Percentiles rank a stretch among this genome's conserved stretches.
Conservation (phyloP, 1,284 basidiomycete genomes). For the Apiotrichum akiyoshidainum region DNA sequence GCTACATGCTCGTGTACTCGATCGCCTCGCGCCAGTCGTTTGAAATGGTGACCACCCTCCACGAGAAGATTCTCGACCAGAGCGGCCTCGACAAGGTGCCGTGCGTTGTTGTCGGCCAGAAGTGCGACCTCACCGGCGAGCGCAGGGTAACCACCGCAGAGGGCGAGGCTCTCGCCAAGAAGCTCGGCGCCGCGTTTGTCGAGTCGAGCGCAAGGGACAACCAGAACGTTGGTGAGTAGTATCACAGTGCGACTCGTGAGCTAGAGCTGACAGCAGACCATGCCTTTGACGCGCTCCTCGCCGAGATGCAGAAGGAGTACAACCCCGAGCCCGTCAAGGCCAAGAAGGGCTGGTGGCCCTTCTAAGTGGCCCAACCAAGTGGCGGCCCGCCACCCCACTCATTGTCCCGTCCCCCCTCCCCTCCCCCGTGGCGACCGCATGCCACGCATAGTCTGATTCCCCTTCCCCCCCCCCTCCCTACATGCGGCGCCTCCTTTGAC, state of each 20-base stretch:
- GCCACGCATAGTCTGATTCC: not conserved
- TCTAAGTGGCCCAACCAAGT: conserved; percentile 1
- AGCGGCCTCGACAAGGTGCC: conserved; percentile 85
- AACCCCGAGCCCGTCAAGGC: conserved; percentile 49
- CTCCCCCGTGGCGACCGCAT: not conserved
- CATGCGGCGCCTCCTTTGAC: not conserved
- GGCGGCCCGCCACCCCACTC: too few species aligned
- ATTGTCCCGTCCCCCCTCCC: not conserved
- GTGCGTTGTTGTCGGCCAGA: conserved; percentile 94
- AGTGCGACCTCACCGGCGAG: conserved; percentile 70
- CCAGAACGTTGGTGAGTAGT: conserved; percentile 75
- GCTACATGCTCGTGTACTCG: conserved; percentile 89
- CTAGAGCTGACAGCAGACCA: conserved; percentile 56
- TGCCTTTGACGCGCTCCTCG: conserved; percentile 83
- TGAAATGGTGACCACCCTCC: conserved; percentile 91
- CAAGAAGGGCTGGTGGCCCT: conserved; percentile 44
- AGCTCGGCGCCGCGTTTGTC: conserved; percentile 71
- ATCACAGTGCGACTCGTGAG: not conserved
- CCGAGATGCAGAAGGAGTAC: conserved; percentile 62
- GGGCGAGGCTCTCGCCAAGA: conserved; percentile 70
- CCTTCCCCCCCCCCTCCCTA: not conserved
- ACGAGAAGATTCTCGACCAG: conserved; percentile 97
- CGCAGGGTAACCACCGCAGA: conserved; percentile 69
- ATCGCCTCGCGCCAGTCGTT: conserved; percentile 89
- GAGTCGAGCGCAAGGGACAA: conserved; percentile 89